Base-by-base conservation (phyloP, 2,329 filamentous ascomycete genomes). In the Hymenoscyphus occultus region DNA sequence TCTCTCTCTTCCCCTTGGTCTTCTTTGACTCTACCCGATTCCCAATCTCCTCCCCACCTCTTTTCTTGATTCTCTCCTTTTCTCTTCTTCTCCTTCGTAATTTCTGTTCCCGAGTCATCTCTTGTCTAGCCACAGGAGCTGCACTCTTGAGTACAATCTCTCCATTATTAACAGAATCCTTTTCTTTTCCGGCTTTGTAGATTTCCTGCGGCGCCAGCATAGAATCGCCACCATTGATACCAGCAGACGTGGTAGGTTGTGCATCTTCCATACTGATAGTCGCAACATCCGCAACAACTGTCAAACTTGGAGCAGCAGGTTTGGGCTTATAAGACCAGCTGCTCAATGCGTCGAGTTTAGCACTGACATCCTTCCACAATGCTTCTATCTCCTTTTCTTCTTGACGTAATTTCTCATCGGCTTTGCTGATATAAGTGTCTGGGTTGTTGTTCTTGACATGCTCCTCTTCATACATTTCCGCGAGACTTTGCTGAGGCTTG, bases 311-410 rank as follows among this genome's bases (percentile, higher is more conserved):
- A 61, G 90, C 90, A 1, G 89, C 84, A 12, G 91, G 89, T 80
- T 93, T 96, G 62, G 95, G 95, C 78, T 92, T 93, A 84, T 97
- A 97, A 79, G 97, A 91, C 89, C 92, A 96, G 76, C 91, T 96
- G 78, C 89, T 93, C 68, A 99, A 86, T 32, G 91, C 87, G 78
- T 99, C 95, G 63, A 99, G 87, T 68, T 92, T 91, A 57, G 85
- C 85, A 73, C 85, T 88, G 62, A 97, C 83, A 42, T 91, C 89
- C 71, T 87, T 90, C 93, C 95, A 99, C 73, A 97, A 81, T 39
- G 82, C 83, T 72, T 90, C 87, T 62, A 98, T 90, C 75, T 97
- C 93, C 65, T 86, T 84, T 78, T 97, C 92, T 73, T 96, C 91
- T 67, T 89, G 90, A 70, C 86, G 86, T 31, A 92, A 80, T 78